These are phyloP conservation scores for Allium fistulosum DNA, from an alignment of 106 monocot genomes.

Conservation along the genomic window DNA sequence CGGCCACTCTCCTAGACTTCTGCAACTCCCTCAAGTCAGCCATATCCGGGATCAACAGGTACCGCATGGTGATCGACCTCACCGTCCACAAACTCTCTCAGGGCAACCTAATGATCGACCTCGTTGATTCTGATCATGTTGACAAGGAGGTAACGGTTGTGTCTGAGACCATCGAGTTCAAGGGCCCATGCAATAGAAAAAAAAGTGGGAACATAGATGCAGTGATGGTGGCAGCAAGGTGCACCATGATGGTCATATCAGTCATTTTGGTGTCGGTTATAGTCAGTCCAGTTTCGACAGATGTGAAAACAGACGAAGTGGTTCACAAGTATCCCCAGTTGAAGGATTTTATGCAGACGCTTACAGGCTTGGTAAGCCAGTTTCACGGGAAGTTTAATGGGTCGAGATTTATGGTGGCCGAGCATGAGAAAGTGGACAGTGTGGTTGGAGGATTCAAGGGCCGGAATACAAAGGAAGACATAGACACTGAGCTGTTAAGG, in stretches of 20 bases:
- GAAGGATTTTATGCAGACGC: conserved; percentile 17
- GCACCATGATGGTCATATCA: neutral
- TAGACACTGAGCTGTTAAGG: conserved; percentile 21
- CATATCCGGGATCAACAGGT: conserved; percentile 25
- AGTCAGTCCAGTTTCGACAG: conserved; percentile 17
- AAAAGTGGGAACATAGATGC: neutral
- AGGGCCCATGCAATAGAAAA: neutral
- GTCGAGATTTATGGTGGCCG: conserved; percentile 1
- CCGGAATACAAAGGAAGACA: neutral
- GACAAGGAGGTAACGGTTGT: neutral
- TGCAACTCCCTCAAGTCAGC: conserved; percentile 61
- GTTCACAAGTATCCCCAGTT: conserved; percentile 12
- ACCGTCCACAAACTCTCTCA: conserved; percentile 6
- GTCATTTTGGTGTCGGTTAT: neutral
- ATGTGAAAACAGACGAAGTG: conserved; percentile 1
- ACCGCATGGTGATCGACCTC: conserved; percentile 40
- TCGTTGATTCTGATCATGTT: neutral
- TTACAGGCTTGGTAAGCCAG: conserved; percentile 7
- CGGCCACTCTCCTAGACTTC: conserved; percentile 39
- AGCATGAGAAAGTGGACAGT: conserved; percentile 30
- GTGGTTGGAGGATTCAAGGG: conserved; percentile 25
- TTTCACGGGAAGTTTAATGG: conserved; percentile 10
- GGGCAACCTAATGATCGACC: neutral
- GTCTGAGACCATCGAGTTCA: neutral
- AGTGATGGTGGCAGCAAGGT: conserved; percentile 4